Percentiles rank a stretch among this genome's conserved stretches.
phyloP scores from a whole-genome alignment of 306 rosid genomes.

The Echinosophora koreensis region DNA sequence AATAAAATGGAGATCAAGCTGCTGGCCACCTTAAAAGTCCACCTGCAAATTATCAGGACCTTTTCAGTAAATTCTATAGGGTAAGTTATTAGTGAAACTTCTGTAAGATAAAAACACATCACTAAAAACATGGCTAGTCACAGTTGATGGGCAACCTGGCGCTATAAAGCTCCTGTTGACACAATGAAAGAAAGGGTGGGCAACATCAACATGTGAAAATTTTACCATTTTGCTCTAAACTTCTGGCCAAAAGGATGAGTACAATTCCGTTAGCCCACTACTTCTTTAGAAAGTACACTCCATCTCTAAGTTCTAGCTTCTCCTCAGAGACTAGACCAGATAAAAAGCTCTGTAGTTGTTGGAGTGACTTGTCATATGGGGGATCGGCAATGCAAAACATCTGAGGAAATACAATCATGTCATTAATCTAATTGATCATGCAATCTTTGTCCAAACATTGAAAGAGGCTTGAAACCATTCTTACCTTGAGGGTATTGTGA shows the following conservation, averaged over 20 bases:
- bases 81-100: slow-evolving; percentile 1
- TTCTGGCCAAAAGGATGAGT: slow-evolving; percentile 33
- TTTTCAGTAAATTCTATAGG: slow-evolving; percentile 6
- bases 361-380: slow-evolving; percentile 90
- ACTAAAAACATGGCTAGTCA: not conserved
- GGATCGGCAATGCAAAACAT: slow-evolving; percentile 95
- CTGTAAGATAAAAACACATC: slow-evolving; percentile 1
- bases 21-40: slow-evolving; percentile 34
- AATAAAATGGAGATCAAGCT: slow-evolving; percentile 16
- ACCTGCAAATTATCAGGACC: slow-evolving; percentile 32
- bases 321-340: slow-evolving; percentile 89
- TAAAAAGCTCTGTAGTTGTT: slow-evolving; percentile 87
- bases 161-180: not conserved
- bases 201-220: slow-evolving; percentile 8
- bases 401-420: slow-evolving; percentile 51
- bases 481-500: slow-evolving; percentile 95
- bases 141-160: no score
- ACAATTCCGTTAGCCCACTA: slow-evolving; percentile 42
- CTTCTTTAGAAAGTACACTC: slow-evolving; percentile 79
- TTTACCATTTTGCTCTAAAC: slow-evolving; percentile 45
- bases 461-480: slow-evolving; percentile 35
- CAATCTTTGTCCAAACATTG: slow-evolving; percentile 10
- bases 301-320: slow-evolving; percentile 86
- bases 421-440: slow-evolving; percentile 25
- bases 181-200: not conserved